These are phyloP conservation scores for Penicillium sp. DNA, from an alignment of 2,329 filamentous ascomycete species.

Conservation along the genomic window DNA sequence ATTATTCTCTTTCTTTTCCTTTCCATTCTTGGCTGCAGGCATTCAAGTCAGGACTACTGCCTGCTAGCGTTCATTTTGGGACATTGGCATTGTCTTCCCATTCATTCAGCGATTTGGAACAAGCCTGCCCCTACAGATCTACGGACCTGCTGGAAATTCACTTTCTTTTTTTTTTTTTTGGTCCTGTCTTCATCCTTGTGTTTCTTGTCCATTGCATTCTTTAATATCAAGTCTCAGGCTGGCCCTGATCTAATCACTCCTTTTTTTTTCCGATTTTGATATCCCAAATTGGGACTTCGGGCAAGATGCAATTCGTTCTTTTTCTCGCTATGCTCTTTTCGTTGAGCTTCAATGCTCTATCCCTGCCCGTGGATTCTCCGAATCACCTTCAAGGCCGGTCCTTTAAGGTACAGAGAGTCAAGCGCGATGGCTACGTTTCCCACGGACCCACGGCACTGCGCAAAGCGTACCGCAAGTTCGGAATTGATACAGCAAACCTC, in stretches of 20 bases:
- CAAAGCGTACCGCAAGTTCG: constrained; percentile 67
- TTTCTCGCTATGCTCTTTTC: constrained; percentile 28
- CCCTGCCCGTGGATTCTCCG: constrained; percentile 28
- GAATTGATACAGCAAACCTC: constrained; percentile 49
- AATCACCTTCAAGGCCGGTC: constrained; percentile 39
- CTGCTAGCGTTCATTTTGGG: constrained; percentile 4
- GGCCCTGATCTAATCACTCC: constrained; percentile 15
- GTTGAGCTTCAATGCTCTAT: constrained; percentile 32
- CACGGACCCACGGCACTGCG: constrained; percentile 62
- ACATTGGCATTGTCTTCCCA: constrained; percentile 6
- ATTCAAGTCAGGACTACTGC: constrained; percentile 19
- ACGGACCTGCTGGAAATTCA: not conserved
- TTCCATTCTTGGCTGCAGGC: constrained; percentile 5
- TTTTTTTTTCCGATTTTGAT: constrained; percentile 1
- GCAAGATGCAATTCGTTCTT: constrained; percentile 28
- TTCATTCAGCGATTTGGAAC: not conserved
- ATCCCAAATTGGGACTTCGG: not conserved
- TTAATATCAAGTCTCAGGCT: constrained; percentile 3
- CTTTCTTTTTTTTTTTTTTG: not conserved
- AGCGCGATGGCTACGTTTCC: constrained; percentile 54
- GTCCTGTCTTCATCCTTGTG: not conserved
- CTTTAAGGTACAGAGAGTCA: constrained; percentile 60
- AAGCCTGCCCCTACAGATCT: not conserved
- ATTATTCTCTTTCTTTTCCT: not conserved
- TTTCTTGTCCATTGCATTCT: constrained; percentile 1